Evolutionary conservation across 176 grass and related monocot genomes (phyloP).

Genomic region (Phragmites australis): DNA sequence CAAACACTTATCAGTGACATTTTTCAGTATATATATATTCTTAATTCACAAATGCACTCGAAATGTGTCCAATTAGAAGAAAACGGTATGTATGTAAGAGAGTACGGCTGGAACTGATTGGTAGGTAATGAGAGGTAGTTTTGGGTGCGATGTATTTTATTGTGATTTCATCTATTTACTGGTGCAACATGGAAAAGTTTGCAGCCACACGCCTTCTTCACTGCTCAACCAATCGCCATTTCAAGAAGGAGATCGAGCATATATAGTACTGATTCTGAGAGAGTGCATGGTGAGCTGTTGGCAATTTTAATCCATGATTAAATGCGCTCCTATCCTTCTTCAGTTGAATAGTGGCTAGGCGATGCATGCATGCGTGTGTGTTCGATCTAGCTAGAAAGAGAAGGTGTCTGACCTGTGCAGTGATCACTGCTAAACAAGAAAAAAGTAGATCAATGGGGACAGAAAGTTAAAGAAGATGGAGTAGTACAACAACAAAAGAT

Average conservation of each 20-base stretch:
- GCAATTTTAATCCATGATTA: neutral
- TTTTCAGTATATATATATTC: neutral
- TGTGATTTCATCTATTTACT: neutral
- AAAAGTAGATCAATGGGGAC: neutral
- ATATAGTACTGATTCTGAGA: neutral
- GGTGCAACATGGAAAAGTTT: slow-evolving; percentile 16
- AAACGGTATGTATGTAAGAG: neutral
- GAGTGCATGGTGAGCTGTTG: slow-evolving; percentile 19
- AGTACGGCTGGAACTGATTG: too few species aligned
- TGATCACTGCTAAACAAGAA: neutral
- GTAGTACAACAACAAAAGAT: neutral
- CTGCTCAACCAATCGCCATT: slow-evolving; percentile 50
- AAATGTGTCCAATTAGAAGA: neutral
- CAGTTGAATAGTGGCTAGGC: slow-evolving; percentile 17
- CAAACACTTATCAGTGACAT: neutral
- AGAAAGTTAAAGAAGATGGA: slow-evolving; percentile 1
- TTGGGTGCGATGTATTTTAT: neutral
- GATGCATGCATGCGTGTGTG: neutral
- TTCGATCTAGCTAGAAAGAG: slow-evolving; percentile 12
- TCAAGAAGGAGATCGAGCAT: neutral
- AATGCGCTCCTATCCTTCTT: slow-evolving; percentile 4
- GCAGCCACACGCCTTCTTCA: slow-evolving; percentile 37
- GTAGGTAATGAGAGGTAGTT: neutral
- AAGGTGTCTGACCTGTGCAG: slow-evolving; percentile 10
- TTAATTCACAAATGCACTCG: neutral